Base-by-base conservation (phyloP, 2,329 filamentous ascomycete genomes). In the Trichoderma sp. region DNA sequence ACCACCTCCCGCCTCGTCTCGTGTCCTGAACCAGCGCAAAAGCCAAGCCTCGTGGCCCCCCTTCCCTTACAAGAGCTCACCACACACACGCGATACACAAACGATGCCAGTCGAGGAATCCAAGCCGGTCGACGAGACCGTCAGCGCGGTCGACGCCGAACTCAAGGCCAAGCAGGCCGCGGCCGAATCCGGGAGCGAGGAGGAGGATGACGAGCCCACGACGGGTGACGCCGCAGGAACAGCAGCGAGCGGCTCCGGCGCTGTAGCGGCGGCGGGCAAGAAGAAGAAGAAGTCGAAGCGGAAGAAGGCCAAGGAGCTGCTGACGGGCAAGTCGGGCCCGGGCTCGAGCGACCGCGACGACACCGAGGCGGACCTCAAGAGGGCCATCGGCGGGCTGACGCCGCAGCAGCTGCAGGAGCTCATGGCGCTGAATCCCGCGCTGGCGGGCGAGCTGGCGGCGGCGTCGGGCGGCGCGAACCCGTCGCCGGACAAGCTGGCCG, bases 391-490 rank as follows among this genome's bases (percentile, higher is more conserved):
- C 39, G 80, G 79, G 55, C 79, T 89, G 64, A 83, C 82, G 34
- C 79, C 82, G 47, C 78, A 85, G 67, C 85, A 89, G 73, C 78
- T 88, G 67, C 76, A 85, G 67, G 86, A 92, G 69, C 82, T 95
- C 66, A 84, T 91, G 72, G 82, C 84, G 62, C 86, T 92, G 71
- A 88, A 93, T 74, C 89, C 89, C n/a, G 87, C 86, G 3, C 81
- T 93, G 70, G 85, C 88, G 67, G 84, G 86, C 69, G 87, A 90
- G 74, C 70, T 79, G 50, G 72, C 74, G 34, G 69, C 74, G 51
- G 77, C 74, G 44, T 75, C 75, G 21, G 76, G 75, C 24, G 75
- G 72, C 68, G 72, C 73, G 34, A 76, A 78, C 69, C 74, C 74
- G 47, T 74, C 72, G 28, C 71, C 77, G n/a, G 76, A 78, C 19